Percentiles rank a stretch among this genome's conserved stretches.
Evolutionary conservation across 805 yeast genomes (phyloP).

Genomic region (Yarrowia sp.): DNA sequence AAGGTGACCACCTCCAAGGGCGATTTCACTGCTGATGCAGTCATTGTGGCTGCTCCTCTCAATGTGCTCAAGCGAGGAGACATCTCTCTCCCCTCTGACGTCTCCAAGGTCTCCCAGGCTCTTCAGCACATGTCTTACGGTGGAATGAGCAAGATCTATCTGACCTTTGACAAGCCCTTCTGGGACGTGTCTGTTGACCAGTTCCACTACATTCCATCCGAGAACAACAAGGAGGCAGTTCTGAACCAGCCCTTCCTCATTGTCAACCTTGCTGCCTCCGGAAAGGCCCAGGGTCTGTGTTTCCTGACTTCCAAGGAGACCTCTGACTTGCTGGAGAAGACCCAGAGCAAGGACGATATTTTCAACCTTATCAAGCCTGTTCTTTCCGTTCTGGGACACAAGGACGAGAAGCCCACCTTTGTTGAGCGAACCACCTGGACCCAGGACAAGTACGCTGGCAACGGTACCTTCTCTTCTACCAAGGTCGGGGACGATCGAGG

Average conservation of each 20-base stretch:
- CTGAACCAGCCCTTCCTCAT: constrained; percentile 42
- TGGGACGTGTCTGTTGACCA: constrained; percentile 48
- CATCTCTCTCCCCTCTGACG: constrained; percentile 44
- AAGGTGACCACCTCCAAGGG: constrained; percentile 38
- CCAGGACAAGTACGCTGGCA: constrained; percentile 47
- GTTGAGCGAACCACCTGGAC: constrained; percentile 47
- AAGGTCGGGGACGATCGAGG: constrained; percentile 44
- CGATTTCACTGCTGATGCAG: constrained; percentile 45
- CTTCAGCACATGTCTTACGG: constrained; percentile 46
- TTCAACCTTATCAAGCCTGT: constrained; percentile 45
- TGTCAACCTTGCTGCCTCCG: constrained; percentile 44
- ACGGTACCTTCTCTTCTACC: constrained; percentile 47
- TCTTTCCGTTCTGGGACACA: constrained; percentile 25
- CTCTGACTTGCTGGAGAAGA: constrained; percentile 41
- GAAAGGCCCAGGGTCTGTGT: constrained; percentile 44
- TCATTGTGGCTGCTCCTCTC: constrained; percentile 47
- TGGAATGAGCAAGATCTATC: constrained; percentile 48
- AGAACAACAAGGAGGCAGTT: constrained; percentile 41
- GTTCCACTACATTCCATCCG: constrained; percentile 44
- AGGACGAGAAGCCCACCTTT: constrained; percentile 40
- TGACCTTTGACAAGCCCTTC: constrained; percentile 46
- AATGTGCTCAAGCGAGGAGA: constrained; percentile 46
- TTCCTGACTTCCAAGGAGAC: constrained; percentile 43
- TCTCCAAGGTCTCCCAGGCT: constrained; percentile 41
- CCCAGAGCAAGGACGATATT: constrained; percentile 42